Base-by-base conservation (phyloP, 2,329 filamentous ascomycete genomes). In the Thelonectria discophora region DNA sequence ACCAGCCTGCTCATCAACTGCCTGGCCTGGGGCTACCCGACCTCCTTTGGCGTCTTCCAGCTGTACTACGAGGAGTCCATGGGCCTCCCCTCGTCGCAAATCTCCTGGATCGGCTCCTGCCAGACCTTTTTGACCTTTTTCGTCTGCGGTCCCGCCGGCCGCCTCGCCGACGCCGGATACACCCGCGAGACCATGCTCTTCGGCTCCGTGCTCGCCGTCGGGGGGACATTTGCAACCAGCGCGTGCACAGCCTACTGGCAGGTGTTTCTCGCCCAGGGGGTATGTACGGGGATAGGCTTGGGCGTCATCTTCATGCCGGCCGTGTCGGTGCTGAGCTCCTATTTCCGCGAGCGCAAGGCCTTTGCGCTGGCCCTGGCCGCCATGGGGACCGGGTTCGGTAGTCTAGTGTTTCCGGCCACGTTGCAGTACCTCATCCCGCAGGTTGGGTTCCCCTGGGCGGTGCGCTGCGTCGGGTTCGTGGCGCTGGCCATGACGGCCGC, bases 401-500 rank as follows among this genome's bases (percentile, higher is more conserved):
- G 85, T 30, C 74, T 88, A 11, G 74, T 86, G 10, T 88, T 86
- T 64, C 85, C 86, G 0, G 79, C 84, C 11, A 78, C 81, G 15
- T 84, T 90, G 69, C 81, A 87, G 67, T 81, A 84, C 50, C 76
- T 90, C 17, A 79, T 87, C 7, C 84, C 85, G 0, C 72, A 76
- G 15, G 79, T 90, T 30, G 88, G 88, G 1, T 90, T 90, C 66
- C 77, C 79, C 0, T 90, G 88, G 87, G 82, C 87, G 0, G 86
- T 88, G 3, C 79, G 90, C 8, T 82, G 87, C 10, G 79, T 91
- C 1, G 90, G 83, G 0, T 90, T 92, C 68, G 81, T 93, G 34
- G 81, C 81, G 48, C 74, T 88, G 7, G 77, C 72, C 0, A 82
- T 84, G 9, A 75, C 81, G 20, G 58, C 73, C 1, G 65, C 79